These are phyloP conservation scores for Yarrowia osloensis DNA, from an alignment of 805 yeast species.

Conservation along the genomic window DNA sequence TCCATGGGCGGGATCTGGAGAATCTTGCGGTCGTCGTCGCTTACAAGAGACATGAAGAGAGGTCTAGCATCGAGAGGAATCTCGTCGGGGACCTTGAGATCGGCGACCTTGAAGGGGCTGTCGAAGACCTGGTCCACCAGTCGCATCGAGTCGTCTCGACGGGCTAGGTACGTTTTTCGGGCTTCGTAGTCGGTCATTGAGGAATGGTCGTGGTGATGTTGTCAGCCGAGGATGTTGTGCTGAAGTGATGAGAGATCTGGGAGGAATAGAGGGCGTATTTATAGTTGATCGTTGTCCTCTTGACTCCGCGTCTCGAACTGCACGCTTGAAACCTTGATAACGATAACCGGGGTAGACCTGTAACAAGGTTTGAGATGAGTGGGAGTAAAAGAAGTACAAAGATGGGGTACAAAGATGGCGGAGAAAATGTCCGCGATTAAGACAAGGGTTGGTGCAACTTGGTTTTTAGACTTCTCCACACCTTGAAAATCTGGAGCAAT, in stretches of 20 bases:
- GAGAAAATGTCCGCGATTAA: neutral
- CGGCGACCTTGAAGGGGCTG: constrained; percentile 6
- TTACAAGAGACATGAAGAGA: neutral
- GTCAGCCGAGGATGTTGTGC: no score
- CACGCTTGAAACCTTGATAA: constrained; percentile 4
- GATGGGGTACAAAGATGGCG: neutral
- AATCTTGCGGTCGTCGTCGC: constrained; percentile 1
- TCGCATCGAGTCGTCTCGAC: constrained; percentile 13
- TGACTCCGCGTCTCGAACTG: neutral
- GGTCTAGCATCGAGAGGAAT: constrained; percentile 21
- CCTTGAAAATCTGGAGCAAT: neutral
- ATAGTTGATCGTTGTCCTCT: neutral
- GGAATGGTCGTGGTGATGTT: neutral
- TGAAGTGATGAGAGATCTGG: no score
- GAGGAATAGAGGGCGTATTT: neutral
- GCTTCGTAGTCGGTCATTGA: constrained; percentile 22
- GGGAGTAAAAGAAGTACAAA: neutral
- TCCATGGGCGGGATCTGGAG: constrained; percentile 16
- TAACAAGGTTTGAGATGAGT: neutral
- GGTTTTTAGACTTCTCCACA: neutral
- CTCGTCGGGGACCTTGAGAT: constrained; percentile 11
- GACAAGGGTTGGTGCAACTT: neutral
- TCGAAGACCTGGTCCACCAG: constrained; percentile 19
- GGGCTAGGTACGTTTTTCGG: constrained; percentile 1
- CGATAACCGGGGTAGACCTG: constrained; percentile 15